Evolutionary conservation across 371 early-diverging fungal genomes (phyloP).

Genomic region (Dichotomocladium elegans): DNA sequence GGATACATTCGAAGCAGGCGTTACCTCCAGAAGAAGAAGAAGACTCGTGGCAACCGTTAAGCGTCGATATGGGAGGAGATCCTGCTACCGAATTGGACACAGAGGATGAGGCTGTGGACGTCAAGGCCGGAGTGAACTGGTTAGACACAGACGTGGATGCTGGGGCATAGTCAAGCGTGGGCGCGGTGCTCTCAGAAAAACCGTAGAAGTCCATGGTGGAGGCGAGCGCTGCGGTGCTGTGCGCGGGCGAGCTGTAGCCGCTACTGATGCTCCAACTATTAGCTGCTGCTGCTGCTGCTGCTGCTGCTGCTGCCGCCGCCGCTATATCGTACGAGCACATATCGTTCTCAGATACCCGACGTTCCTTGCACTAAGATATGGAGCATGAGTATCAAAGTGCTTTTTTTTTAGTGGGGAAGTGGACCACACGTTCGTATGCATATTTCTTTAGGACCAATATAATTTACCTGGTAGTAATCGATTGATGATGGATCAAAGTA

Average conservation of each 20-base stretch:
- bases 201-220: constrained; percentile 17
- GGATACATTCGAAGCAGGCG: no score
- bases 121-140: constrained; percentile 27
- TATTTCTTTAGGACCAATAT: not conserved
- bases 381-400: not conserved
- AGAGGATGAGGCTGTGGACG: constrained; percentile 13
- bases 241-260: not conserved
- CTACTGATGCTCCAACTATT: constrained; percentile 1
- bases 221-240: not conserved
- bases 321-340: not conserved
- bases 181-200: no score
- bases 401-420: no score
- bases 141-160: no score
- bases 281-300: not conserved
- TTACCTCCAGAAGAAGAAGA: no score
- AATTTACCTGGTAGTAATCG: not conserved
- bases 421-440: no score
- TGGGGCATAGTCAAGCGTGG: constrained; percentile 8
- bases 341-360: constrained; percentile 7
- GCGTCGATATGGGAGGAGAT: no score
- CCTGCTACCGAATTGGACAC: constrained; percentile 17
- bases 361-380: constrained; percentile 8
- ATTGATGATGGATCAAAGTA: not conserved
- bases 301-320: not conserved
- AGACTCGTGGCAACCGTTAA: no score